Conservation (phyloP, 2,329 filamentous ascomycete genomes). For the Penicillium concentricum region DNA sequence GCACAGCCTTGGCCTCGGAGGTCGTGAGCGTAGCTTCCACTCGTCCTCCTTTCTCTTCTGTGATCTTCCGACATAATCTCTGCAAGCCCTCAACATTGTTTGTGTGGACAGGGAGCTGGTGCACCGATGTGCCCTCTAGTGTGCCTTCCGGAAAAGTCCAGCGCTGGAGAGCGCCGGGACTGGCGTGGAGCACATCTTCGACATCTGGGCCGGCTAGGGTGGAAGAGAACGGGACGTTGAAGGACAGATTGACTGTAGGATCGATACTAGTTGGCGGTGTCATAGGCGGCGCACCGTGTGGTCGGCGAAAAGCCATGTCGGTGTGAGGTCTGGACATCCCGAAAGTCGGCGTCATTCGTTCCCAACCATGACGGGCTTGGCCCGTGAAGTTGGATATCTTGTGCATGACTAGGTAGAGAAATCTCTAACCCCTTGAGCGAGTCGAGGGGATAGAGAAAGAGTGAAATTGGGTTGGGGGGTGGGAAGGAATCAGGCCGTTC, state of each 20-base stretch:
- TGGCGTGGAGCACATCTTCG: slow-evolving; percentile 93
- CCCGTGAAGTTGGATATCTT: slow-evolving; percentile 68
- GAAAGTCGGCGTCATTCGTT: slow-evolving; percentile 66
- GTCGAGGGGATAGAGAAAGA: slow-evolving; percentile 34
- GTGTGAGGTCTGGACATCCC: slow-evolving; percentile 61
- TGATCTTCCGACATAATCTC: slow-evolving; percentile 78
- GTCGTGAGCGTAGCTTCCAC: slow-evolving; percentile 83
- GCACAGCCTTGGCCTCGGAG: slow-evolving; percentile 69
- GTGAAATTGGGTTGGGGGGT: slow-evolving; percentile 10
- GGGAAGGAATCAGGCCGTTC: slow-evolving; percentile 23
- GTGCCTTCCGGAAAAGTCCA: slow-evolving; percentile 93
- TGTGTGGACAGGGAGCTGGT: slow-evolving; percentile 88
- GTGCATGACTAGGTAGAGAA: slow-evolving; percentile 52
- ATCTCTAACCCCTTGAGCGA: slow-evolving; percentile 38
- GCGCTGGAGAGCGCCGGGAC: slow-evolving; percentile 77
- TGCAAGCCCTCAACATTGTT: slow-evolving; percentile 80
- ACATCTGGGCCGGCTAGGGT: slow-evolving; percentile 88
- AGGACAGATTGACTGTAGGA: slow-evolving; percentile 83
- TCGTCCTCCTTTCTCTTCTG: slow-evolving; percentile 64
- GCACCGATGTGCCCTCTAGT: slow-evolving; percentile 76
- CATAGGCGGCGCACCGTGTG: slow-evolving; percentile 50
- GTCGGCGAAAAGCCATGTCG: slow-evolving; percentile 59
- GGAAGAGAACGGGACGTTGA: slow-evolving; percentile 95
- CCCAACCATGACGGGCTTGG: slow-evolving; percentile 65
- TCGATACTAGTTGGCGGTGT: slow-evolving; percentile 71